Evolutionary conservation across 768 basidiomycete species (phyloP), one percentile per base, ranked within the genome.

Genomic region (Neoboletus brunneissimus): DNA sequence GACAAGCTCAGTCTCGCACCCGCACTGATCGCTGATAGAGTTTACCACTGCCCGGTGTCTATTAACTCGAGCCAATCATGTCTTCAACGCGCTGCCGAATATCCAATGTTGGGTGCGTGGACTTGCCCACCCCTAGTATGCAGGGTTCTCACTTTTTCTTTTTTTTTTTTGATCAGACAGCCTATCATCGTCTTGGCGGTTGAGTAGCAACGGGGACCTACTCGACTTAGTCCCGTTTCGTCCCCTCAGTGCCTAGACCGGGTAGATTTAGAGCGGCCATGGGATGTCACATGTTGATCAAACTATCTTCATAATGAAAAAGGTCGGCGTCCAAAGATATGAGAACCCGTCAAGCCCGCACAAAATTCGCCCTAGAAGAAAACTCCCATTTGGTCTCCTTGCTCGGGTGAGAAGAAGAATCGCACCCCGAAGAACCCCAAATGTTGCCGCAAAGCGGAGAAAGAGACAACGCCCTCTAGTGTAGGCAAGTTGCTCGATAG

Each of bases 321-420:
- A 22, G 6, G 15, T n/a, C 34, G 48, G 43, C 31, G 38, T 35
- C 32, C 42, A 44, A 27, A 29, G 20, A 5, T 4, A 46, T 40
- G 35, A 18, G 12, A 22, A 5, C 18, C 38, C 29, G 4, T 20
- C 31, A 44, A 22, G 9, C 22, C 57, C 58, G 51, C 58, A 46
- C 51, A 45, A 59, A 59, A 22, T 58, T 59, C 57, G 25, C 31
- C 31, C 31, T 48, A 42, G 57, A 58, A 18, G 25, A 2, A 10
- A 50, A 58, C 20, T 6, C 12, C 31, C 15, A 7, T 22, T n/a
- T 20, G 7, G 3, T 40, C 25, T 18, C 22, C 29, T 15, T 16
- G 3, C 44, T 27, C 22, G 16, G 18, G 29, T 13, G 23, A 54
- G 5, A 29, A 43, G 23, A 34, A 22, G 9, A 15, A 34, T 18